These are phyloP conservation scores for Dendrobium huoshanense DNA, from an alignment of 106 monocot genomes.

Conservation along the genomic window DNA sequence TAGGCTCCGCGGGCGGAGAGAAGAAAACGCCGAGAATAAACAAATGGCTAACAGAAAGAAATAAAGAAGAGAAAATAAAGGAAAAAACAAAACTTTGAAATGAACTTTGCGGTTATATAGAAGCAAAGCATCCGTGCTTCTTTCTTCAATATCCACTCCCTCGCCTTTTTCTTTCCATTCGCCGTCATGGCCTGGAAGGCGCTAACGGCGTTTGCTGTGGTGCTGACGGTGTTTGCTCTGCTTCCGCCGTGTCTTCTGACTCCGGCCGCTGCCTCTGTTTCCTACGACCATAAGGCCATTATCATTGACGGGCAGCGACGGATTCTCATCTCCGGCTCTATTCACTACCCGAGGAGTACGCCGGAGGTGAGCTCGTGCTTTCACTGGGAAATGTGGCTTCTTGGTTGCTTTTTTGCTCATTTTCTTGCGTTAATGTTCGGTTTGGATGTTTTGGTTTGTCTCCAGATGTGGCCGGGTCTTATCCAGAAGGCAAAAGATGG, in stretches of 20 bases:
- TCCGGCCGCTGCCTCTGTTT: constrained; percentile 11
- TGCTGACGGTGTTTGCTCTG: not conserved
- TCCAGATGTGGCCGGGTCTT: constrained; percentile 52
- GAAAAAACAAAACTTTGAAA: not conserved
- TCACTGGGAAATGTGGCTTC: constrained; percentile 16
- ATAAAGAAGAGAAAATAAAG: not conserved
- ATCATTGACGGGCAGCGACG: constrained; percentile 46
- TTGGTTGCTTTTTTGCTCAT: constrained; percentile 31
- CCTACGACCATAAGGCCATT: constrained; percentile 14
- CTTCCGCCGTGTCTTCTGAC: not conserved
- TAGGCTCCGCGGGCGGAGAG: not conserved
- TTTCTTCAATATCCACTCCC: not conserved
- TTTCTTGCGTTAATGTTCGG: constrained; percentile 51
- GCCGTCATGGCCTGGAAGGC: not conserved
- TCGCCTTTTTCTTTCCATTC: not conserved
- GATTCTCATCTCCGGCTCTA: constrained; percentile 56
- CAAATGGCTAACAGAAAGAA: not conserved
- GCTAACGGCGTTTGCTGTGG: not conserved
- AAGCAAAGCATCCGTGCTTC: not conserved
- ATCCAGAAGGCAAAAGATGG: constrained; percentile 35
- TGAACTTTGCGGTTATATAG: not conserved
- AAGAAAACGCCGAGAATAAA: not conserved
- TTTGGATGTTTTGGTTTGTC: constrained; percentile 40
- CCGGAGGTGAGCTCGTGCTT: constrained; percentile 25
- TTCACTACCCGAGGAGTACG: constrained; percentile 59